These are phyloP conservation scores for Entomortierella parvispora DNA, from an alignment of 192 early-diverging fungal genomes.

Conservation along the genomic window DNA sequence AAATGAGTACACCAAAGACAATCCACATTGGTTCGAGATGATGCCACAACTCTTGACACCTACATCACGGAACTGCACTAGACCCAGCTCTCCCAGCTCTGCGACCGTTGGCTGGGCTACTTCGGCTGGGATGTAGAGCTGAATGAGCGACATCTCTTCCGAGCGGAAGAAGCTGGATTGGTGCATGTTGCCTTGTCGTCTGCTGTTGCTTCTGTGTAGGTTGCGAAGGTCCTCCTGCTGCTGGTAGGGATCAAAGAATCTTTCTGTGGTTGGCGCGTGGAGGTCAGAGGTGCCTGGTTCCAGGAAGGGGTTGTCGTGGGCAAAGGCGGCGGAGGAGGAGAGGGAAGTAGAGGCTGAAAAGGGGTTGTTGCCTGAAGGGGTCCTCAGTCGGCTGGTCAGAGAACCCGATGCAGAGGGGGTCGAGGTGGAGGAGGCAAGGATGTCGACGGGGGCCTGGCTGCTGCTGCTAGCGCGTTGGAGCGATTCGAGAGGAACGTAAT, in stretches of 20 bases:
- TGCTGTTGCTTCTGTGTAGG: constrained; percentile 11
- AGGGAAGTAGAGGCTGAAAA: no score
- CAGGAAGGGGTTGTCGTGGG: constrained; percentile 1
- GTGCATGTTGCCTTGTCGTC: constrained; percentile 39
- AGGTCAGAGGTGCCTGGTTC: constrained; percentile 1
- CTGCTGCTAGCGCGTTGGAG: constrained; percentile 21
- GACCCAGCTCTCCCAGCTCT: constrained; percentile 94
- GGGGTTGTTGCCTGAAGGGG: background rate
- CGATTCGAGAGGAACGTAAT: constrained; percentile 43
- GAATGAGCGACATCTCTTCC: constrained; percentile 94
- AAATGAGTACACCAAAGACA: constrained; percentile 9
- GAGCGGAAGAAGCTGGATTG: constrained; percentile 81
- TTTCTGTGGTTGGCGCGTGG: background rate
- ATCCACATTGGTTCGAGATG: background rate
- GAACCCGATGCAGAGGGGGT: background rate
- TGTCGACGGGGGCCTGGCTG: background rate
- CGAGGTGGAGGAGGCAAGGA: background rate
- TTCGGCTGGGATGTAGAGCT: constrained; percentile 96
- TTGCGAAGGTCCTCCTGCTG: constrained; percentile 23
- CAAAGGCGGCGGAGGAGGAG: background rate
- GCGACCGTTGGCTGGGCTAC: constrained; percentile 91
- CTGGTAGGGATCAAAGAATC: constrained; percentile 19
- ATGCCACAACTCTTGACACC: no score
- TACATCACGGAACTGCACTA: constrained; percentile 96
- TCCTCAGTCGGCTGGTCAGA: constrained; percentile 10